Evolutionary conservation across 2,329 filamentous ascomycete genomes (phyloP).

Genomic region (Diaporthe citriasiana): DNA sequence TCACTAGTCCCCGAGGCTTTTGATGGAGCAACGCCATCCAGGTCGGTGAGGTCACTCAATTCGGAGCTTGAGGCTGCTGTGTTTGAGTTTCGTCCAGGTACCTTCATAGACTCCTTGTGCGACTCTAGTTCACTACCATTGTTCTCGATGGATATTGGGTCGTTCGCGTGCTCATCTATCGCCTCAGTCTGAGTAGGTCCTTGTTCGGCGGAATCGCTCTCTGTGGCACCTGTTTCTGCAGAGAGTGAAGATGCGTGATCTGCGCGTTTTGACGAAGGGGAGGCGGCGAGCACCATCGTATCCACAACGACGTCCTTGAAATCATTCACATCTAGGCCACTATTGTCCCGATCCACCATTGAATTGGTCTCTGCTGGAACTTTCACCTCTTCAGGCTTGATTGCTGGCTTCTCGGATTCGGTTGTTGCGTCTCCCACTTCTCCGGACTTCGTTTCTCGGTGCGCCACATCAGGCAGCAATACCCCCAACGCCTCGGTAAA

Average conservation of each 20-base stretch:
- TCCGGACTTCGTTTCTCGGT: not conserved
- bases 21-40: slow-evolving; percentile 5
- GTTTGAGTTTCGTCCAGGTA: not conserved
- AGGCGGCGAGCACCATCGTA: not conserved
- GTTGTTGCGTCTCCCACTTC: not conserved
- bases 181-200: too few relatives aligned
- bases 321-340: not conserved
- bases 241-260: not conserved
- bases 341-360: slow-evolving; percentile 1
- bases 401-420: not conserved
- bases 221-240: not conserved
- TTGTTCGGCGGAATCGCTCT: not conserved
- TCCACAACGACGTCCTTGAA: not conserved
- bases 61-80: slow-evolving; percentile 1
- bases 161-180: not conserved
- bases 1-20: not conserved
- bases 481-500: not conserved
- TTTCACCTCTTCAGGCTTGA: not conserved
- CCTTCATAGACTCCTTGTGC: not conserved
- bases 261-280: not conserved
- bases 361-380: not conserved
- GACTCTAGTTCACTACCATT: not conserved
- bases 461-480: not conserved
- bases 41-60: not conserved
- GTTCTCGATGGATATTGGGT: not conserved